A percentile compares a stretch with the other conserved stretches of the same genome.
phyloP scores from a whole-genome alignment of 345 rosid species.

The Citrus cavaleriei region DNA sequence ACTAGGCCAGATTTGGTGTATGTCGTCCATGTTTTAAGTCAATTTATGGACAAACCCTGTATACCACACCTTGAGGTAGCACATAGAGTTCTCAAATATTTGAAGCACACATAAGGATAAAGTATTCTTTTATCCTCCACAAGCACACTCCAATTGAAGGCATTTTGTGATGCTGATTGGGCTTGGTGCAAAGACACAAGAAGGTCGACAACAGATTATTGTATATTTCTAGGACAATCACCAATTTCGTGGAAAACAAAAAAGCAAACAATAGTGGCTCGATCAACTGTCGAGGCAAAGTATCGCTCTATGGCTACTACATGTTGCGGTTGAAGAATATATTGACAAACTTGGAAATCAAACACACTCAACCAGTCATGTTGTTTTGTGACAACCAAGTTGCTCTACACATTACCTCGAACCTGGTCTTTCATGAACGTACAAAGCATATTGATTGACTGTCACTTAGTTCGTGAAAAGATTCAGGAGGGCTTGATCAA shows the following conservation, averaged over 20 bases:
- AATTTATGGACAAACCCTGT: neutral
- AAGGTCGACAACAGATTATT: neutral
- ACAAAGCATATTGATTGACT: no score
- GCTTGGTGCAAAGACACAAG: neutral
- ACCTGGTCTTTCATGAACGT: no score
- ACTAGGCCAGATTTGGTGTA: neutral
- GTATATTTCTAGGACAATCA: neutral
- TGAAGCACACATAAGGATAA: neutral
- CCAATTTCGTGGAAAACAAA: neutral
- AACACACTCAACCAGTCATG: neutral
- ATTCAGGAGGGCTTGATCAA: no score
- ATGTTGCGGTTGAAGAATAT: neutral
- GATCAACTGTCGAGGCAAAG: neutral
- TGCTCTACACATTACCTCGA: no score
- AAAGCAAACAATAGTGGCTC: neutral
- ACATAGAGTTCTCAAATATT: neutral
- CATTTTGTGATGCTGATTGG: constrained; percentile 1
- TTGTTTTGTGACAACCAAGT: no score
- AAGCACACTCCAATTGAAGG: neutral
- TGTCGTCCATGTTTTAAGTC: neutral
- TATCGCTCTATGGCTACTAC: neutral
- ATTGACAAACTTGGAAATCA: neutral
- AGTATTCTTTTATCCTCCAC: neutral
- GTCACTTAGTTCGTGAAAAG: neutral
- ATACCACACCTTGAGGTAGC: neutral